Conservation (phyloP, 768 basidiomycete genomes). For the Termitomyces sp. region DNA sequence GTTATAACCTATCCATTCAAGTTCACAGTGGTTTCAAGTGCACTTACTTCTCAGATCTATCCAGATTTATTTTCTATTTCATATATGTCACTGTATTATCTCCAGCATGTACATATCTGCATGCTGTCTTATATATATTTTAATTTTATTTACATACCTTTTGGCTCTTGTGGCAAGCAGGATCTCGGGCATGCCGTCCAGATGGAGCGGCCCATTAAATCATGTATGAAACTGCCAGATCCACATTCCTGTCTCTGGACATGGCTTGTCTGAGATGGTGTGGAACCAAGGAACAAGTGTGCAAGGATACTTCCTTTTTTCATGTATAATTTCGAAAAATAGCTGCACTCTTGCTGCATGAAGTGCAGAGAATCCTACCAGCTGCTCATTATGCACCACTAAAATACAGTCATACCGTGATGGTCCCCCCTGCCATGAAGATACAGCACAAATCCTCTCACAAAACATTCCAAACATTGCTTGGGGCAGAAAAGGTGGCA, state of each 20-base stretch:
- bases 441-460: neutral
- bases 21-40: too few relatives aligned
- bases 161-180: too few relatives aligned
- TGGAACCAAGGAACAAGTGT: constrained; percentile 23
- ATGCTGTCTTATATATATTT: too few relatives aligned
- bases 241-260: constrained; percentile 21
- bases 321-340: constrained; percentile 20
- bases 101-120: too few relatives aligned
- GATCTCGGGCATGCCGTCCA: too few relatives aligned
- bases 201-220: too few relatives aligned
- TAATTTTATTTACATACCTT: too few relatives aligned
- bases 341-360: constrained; percentile 17
- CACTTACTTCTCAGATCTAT: too few relatives aligned
- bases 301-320: constrained; percentile 16
- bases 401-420: neutral
- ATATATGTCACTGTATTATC: too few relatives aligned
- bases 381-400: neutral
- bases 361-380: constrained; percentile 14
- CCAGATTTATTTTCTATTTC: too few relatives aligned
- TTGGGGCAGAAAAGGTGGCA: constrained; percentile 3
- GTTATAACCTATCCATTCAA: too few relatives aligned
- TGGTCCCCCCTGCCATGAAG: neutral
- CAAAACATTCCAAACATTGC: neutral
- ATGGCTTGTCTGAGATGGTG: constrained; percentile 10
- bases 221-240: too few relatives aligned